Base-by-base conservation (phyloP, 306 rosid species). In the Astragalus membranaceus region DNA sequence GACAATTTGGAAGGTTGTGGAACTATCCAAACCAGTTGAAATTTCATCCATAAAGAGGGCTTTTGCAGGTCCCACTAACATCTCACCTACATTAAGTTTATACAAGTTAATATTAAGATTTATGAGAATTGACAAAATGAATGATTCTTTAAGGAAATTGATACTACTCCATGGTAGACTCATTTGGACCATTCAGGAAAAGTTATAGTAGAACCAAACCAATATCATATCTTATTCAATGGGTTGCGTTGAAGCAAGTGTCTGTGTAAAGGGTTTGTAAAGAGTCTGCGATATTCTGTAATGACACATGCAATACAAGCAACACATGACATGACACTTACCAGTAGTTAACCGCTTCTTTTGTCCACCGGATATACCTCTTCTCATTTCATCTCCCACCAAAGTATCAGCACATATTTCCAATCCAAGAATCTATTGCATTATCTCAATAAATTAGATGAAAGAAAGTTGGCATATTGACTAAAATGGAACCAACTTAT, bases 321-420 rank as follows among this genome's bases (percentile, higher is more conserved):
- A 39, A 11, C 16, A 72, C 36, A 49, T 8, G 11, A 9, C 13
- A 63, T 42, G 10, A 17, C 11, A 68, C 81, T 13, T 85, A 88
- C 96, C 97, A 0, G 88, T 89, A n/a, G 97, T 92, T 29, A 87
- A 87, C 73, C 97, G 91, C 74, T 92, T 92, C 85, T 84, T 87
- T 73, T 92, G 96, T 66, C 96, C 96, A 30, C 96, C 97, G 3
- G 97, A 92, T 64, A 92, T 89, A 10, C 97, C 96, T 51, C 97
- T 87, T 78, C 86, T 82, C 97, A 92, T 92, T 14, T 82, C 92
- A 79, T 85, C 85, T 30, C 97, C 97, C 65, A 82, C 97, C 86
- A 87, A 75, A 48, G 70, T 83, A 78, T 92, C 98, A 35, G 96
- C 82, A 81, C 96, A 92, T 36, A 84, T 85, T 32, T 92, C 97